These are phyloP conservation scores for Mortierella polycephala DNA, from an alignment of 371 early-diverging fungal species.

Conservation along the genomic window DNA sequence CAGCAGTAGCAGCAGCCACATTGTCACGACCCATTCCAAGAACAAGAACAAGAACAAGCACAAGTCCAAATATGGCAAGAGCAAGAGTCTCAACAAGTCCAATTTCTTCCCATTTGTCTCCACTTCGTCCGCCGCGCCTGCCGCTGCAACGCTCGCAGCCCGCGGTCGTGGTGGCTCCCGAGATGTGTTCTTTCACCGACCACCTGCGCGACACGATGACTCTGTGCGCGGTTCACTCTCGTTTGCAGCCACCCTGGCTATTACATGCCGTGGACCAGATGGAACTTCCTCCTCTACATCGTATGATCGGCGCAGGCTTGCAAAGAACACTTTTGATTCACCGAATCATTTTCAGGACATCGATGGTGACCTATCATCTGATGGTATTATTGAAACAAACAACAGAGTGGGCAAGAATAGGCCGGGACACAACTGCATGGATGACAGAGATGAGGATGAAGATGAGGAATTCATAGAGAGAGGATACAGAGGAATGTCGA, in stretches of 20 bases:
- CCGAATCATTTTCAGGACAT: neutral
- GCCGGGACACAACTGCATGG: neutral
- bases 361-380: neutral
- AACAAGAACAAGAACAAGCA: slow-evolving; percentile 5
- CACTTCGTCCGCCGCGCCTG: slow-evolving; percentile 11
- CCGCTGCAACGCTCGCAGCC: slow-evolving; percentile 17
- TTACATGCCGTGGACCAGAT: slow-evolving; percentile 17
- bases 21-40: neutral
- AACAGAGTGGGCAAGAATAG: neutral
- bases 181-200: slow-evolving; percentile 8
- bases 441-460: slow-evolving; percentile 3
- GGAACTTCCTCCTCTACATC: neutral
- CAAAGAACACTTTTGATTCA: slow-evolving; percentile 30
- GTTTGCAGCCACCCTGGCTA: slow-evolving; percentile 38
- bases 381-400: neutral
- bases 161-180: slow-evolving; percentile 11
- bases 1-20: neutral
- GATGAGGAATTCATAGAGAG: slow-evolving; percentile 36
- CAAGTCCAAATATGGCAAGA: neutral
- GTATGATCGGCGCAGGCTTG: slow-evolving; percentile 23
- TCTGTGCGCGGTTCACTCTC: slow-evolving; percentile 16
- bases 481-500: slow-evolving; percentile 36
- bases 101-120: slow-evolving; percentile 1
- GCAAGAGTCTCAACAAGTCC: slow-evolving; percentile 12
- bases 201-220: slow-evolving; percentile 10